A percentile compares a stretch with the other conserved stretches of the same genome.
Evolutionary conservation across 2,329 filamentous ascomycete genomes (phyloP).

Genomic region (Phymatotrichopsis omnivora): DNA sequence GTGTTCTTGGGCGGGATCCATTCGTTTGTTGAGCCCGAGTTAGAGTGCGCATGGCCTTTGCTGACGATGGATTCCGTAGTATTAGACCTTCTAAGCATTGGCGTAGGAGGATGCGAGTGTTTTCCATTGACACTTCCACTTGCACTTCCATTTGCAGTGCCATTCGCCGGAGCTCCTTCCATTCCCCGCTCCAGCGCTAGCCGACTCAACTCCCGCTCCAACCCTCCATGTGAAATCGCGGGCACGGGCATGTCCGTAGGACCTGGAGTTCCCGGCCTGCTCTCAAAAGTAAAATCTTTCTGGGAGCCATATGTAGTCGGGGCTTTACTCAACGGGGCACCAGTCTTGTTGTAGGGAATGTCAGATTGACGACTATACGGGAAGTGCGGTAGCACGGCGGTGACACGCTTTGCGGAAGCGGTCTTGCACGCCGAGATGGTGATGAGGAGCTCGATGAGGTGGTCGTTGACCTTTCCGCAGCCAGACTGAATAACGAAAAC

Average conservation of each 20-base stretch:
- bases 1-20: constrained; percentile 47
- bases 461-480: constrained; percentile 86
- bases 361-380: constrained; percentile 95
- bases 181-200: constrained; percentile 28
- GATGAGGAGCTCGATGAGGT: constrained; percentile 92
- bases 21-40: constrained; percentile 14
- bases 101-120: constrained; percentile 1
- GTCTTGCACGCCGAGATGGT: constrained; percentile 98
- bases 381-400: constrained; percentile 87
- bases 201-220: constrained; percentile 29
- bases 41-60: background rate
- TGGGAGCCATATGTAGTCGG: constrained; percentile 44
- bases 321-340: constrained; percentile 71
- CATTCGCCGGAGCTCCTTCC: constrained; percentile 6
- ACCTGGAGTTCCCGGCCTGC: constrained; percentile 74
- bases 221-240: constrained; percentile 27
- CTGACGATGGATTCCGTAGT: constrained; percentile 21
- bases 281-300: constrained; percentile 74
- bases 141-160: constrained; percentile 12
- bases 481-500: constrained; percentile 97
- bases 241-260: constrained; percentile 37
- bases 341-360: constrained; percentile 90
- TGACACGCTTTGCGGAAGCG: constrained; percentile 84
- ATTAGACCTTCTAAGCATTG: constrained; percentile 21
- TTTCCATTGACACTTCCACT: constrained; percentile 9